Evolutionary conservation across 306 rosid genomes (phyloP).

Genomic region (Albizia julibrissin): DNA sequence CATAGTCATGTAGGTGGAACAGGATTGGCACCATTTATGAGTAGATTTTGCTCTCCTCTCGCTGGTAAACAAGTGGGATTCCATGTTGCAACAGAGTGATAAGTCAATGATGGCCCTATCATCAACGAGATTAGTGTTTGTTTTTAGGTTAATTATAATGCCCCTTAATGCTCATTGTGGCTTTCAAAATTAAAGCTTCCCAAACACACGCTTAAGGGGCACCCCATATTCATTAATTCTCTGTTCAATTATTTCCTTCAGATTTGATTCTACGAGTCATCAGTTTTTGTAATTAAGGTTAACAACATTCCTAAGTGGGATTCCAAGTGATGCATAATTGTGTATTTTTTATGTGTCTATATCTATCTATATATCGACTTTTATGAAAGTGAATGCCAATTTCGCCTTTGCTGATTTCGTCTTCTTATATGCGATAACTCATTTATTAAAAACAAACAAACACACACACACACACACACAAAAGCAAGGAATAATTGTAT

Average conservation of each 20-base stretch:
- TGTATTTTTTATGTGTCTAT: background rate
- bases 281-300: slow-evolving; percentile 7
- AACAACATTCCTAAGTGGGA: slow-evolving; percentile 1
- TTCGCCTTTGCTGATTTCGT: background rate
- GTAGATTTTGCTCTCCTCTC: slow-evolving; percentile 1
- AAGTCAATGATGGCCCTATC: slow-evolving; percentile 45
- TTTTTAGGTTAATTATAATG: slow-evolving; percentile 26
- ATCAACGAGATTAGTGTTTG: slow-evolving; percentile 40
- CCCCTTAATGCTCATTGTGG: slow-evolving; percentile 28
- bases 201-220: background rate
- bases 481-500: background rate
- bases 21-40: slow-evolving; percentile 46
- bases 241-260: background rate
- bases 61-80: slow-evolving; percentile 46
- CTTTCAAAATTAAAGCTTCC: slow-evolving; percentile 18
- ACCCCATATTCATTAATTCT: background rate
- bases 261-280: slow-evolving; percentile 3
- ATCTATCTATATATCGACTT: too few species aligned
- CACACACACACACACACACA: too few species aligned
- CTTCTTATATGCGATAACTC: background rate
- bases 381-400: slow-evolving; percentile 6
- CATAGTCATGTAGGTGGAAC: slow-evolving; percentile 37
- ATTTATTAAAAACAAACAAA: background rate
- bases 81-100: slow-evolving; percentile 48
- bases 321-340: background rate